These are phyloP conservation scores for Rubroboletus pulcherrimus DNA, from an alignment of 768 basidiomycete genomes.

Conservation along the genomic window DNA sequence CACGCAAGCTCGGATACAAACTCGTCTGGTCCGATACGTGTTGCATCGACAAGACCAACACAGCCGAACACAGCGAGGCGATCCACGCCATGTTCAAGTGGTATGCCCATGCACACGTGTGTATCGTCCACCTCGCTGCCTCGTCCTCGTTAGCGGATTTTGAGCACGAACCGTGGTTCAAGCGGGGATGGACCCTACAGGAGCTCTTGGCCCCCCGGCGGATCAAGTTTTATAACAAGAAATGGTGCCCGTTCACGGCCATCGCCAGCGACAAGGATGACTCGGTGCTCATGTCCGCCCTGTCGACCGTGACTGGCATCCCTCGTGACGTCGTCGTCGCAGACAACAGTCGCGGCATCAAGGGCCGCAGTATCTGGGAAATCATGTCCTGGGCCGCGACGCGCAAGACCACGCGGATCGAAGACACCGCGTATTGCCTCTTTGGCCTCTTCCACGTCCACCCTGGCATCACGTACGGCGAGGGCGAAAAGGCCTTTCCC, in stretches of 20 bases:
- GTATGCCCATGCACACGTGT: conserved; percentile 29
- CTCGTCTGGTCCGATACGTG: conserved; percentile 31
- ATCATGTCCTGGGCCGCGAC: conserved; percentile 31
- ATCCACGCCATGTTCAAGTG: conserved; percentile 32
- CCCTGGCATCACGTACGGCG: conserved; percentile 27
- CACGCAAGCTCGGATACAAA: conserved; percentile 14
- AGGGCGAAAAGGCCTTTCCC: conserved; percentile 29
- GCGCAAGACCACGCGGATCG: conserved; percentile 26
- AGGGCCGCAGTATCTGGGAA: conserved; percentile 17
- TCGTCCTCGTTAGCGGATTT: conserved; percentile 16
- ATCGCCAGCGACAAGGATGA: conserved; percentile 18
- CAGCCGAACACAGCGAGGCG: conserved; percentile 29
- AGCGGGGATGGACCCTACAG: conserved; percentile 23
- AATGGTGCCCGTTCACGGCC: conserved; percentile 19
- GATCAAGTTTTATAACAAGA: conserved; percentile 25
- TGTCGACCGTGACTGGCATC: conserved; percentile 19
- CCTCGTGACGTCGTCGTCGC: conserved; percentile 13
- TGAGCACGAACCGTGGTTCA: conserved; percentile 24
- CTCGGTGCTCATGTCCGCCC: background rate
- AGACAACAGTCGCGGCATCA: conserved; percentile 20
- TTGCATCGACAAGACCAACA: conserved; percentile 28
- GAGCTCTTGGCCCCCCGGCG: conserved; percentile 26
- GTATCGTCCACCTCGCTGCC: conserved; percentile 23
- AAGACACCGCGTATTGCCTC: conserved; percentile 30
- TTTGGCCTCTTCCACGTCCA: conserved; percentile 26